Base-by-base conservation (phyloP, 2,329 filamentous ascomycete species). In the Ophiostoma australiae region DNA sequence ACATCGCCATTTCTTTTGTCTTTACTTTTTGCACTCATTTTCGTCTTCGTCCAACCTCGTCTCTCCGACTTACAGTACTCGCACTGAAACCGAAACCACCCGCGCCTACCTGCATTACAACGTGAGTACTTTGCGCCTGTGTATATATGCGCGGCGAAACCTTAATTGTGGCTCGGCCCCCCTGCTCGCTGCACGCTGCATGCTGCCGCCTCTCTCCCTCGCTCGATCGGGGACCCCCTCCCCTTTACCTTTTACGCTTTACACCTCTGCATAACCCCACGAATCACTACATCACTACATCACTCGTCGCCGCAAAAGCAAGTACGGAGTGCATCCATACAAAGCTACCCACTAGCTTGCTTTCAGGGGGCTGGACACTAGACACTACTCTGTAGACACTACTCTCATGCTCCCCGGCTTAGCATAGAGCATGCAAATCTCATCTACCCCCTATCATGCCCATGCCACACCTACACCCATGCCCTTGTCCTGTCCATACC, bases 101-200 rank as follows among this genome's bases (percentile, higher is more conserved):
- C 23, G 48, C 48, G 67, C 44, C 23, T 44, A 48, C 66, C 39
- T 67, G 66, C 66, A 67, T 69, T 67, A 69, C 67, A 37, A 66
- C 44, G 58, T 67, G 27, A 44, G 66, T 67, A 10, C 52, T 68
- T 69, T 70, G 67, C 71, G 55, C 31, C 15, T 58, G 7, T 35
- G 55, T 72, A 70, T 65, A 69, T 66, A 27, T 66, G 68, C 68
- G 61, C 44, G 72, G 63, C 72, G 69, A 72, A 73, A 73, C 70
- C 69, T 73, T 70, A 72, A 72, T 71, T 71, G 55, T 66, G 65
- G 69, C 67, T 70, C 68, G 72, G 70, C 72, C 52, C 71, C 61
- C 70, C 70, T 39, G 37, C 37, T 39, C 37, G 37, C 37, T 44
- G 17, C 41, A 20, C 44, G 10, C 71, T 69, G 68, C 69, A 39